phyloP scores from a whole-genome alignment of 495 filamentous ascomycete genomes.

The Aspergillus incahuasiensis region DNA sequence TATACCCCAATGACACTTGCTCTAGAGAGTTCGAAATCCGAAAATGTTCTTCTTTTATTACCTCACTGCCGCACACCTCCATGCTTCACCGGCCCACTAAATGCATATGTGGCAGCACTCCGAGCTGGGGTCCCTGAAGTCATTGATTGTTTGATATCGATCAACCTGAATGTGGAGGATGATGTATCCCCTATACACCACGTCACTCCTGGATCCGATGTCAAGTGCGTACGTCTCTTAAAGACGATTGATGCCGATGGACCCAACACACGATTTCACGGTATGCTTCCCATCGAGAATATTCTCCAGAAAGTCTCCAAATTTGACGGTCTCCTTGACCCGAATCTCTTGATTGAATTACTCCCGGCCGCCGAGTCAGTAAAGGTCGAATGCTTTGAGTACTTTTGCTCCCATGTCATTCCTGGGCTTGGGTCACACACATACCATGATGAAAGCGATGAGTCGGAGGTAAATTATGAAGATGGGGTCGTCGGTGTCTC shows the following conservation, averaged over 20 bases:
- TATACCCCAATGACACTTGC: neutral
- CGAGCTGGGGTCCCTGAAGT: neutral
- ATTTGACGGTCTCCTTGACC: neutral
- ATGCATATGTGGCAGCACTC: neutral
- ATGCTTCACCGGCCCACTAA: neutral
- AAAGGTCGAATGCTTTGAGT: neutral
- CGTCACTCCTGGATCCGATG: too few species aligned
- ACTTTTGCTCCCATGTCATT: neutral
- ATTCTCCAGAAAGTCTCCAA: neutral
- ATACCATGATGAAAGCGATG: neutral
- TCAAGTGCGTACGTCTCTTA: too few species aligned
- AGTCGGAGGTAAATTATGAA: neutral
- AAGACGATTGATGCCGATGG: too few species aligned
- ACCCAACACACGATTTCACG: neutral
- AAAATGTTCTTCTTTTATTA: neutral
- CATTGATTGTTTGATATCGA: neutral
- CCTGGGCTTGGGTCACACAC: neutral
- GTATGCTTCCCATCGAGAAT: neutral
- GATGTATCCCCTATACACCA: too few species aligned
- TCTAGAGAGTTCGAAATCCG: neutral
- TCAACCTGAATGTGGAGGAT: neutral
- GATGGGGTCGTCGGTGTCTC: neutral
- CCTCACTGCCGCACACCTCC: neutral
- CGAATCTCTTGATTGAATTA: neutral
- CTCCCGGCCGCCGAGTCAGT: neutral